These are phyloP conservation scores for Vitrella brassicaformis DNA, from an alignment of 73 alveolate species.

Conservation along the genomic window DNA sequence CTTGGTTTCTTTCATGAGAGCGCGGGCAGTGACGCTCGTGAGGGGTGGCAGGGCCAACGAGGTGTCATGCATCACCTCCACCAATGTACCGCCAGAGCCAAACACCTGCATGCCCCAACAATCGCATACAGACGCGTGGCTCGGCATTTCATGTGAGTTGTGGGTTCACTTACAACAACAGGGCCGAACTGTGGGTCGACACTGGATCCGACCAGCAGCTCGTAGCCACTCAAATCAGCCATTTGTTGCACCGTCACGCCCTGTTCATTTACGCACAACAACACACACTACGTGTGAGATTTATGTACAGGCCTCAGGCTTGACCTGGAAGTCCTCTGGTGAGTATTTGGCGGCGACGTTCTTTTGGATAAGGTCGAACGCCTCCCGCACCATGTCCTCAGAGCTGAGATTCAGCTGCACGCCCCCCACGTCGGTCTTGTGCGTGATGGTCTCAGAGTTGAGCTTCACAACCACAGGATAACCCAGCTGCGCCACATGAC, in stretches of 20 bases:
- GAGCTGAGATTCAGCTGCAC: slow-evolving; percentile 40
- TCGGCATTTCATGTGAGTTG: no score
- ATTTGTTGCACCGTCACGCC: slow-evolving; percentile 33
- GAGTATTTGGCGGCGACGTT: slow-evolving; percentile 28
- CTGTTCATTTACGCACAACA: neutral
- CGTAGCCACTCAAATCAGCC: slow-evolving; percentile 30
- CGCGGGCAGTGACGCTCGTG: slow-evolving; percentile 32
- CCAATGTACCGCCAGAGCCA: slow-evolving; percentile 54
- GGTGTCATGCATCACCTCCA: slow-evolving; percentile 50
- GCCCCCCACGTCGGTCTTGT: slow-evolving; percentile 57
- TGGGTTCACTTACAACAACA: no score
- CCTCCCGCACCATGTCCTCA: slow-evolving; percentile 34
- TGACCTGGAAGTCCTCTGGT: slow-evolving; percentile 38
- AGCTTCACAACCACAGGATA: slow-evolving; percentile 39
- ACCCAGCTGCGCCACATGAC: slow-evolving; percentile 8
- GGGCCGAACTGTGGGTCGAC: slow-evolving; percentile 49
- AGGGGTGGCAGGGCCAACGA: slow-evolving; percentile 47
- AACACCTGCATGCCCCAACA: no score
- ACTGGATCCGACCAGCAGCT: slow-evolving; percentile 34
- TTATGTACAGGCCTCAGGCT: no score
- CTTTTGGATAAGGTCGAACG: slow-evolving; percentile 44
- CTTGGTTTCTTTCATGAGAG: slow-evolving; percentile 50
- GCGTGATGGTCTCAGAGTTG: slow-evolving; percentile 49
- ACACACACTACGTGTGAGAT: no score
- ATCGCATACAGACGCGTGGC: no score